Base-by-base conservation (phyloP, 208 protist species). In the Wallacemonas sp. region DNA sequence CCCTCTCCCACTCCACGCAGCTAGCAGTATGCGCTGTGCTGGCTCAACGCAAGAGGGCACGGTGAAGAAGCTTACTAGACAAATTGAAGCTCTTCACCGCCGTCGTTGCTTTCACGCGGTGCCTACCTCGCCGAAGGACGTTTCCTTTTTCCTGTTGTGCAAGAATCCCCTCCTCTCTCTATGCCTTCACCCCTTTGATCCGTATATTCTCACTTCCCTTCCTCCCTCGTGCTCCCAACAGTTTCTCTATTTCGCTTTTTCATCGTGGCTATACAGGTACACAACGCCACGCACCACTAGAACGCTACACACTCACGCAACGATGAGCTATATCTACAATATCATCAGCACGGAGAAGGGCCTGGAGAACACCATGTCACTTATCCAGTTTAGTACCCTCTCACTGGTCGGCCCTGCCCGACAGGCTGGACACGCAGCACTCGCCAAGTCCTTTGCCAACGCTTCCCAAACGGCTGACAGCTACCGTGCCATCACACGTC, bases 401-500 rank as follows among this genome's bases (percentile, higher is more conserved):
- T 62, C 72, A 11, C 75, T 93, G 31, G 77, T 72, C 46, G 82
- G 77, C 26, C 83, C 82, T 38, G 81, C 79, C 38, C 24, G 56
- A 12, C 59, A 68, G 39, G 51, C 51, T 68, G 84, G 85, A 34
- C 79, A 70, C 68, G 54, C 66, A 9, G 53, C 68, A 26, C 80
- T 95, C 26, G 72, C 78, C 62, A 78, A 89, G 77, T 82, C 80
- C 2, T 76, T 96, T 33, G 33, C 39, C 2, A 90, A 76, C 62
- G 79, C 93, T 33, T 85, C 82, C 49, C 66, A 65, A 58, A 90
- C 91, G 85, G 80, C 86, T 3, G 86, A 96, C 56, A 69, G 66
- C 38, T 93, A 93, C 73, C 90, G 90, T 73, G 87, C 90, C 47
- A 76, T 96, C 39, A 93, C 86, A 4, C 90, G 90, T 86, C 79